These are phyloP conservation scores for Dendrocalamus latiflorus DNA, from an alignment of 202 grass and related monocot genomes.

Conservation along the genomic window DNA sequence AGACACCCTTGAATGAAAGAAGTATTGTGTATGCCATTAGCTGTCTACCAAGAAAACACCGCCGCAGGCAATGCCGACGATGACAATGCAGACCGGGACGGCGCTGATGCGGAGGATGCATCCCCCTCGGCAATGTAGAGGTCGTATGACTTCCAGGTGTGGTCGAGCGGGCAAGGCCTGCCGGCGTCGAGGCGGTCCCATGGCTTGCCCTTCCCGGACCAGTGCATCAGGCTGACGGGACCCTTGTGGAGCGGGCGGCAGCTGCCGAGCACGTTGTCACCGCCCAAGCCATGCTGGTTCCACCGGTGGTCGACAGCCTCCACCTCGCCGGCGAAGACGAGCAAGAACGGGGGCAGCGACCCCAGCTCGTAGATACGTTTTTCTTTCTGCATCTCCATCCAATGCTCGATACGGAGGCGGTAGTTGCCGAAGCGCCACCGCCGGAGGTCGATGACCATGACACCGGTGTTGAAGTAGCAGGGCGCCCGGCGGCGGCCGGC, in stretches of 20 bases:
- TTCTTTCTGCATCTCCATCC: conserved; percentile 80
- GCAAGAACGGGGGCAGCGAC: conserved; percentile 72
- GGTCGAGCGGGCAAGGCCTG: conserved; percentile 65
- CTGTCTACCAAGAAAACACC: conserved; percentile 63
- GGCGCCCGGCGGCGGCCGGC: conserved; percentile 47
- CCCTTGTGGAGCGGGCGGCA: conserved; percentile 82
- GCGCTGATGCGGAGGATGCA: conserved; percentile 15
- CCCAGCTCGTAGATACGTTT: conserved; percentile 78
- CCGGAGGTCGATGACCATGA: conserved; percentile 84
- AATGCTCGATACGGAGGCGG: conserved; percentile 56
- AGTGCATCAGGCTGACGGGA: conserved; percentile 85
- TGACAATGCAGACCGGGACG: conserved; percentile 18
- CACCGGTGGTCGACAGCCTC: conserved; percentile 73
- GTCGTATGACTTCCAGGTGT: conserved; percentile 72
- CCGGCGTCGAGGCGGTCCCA: conserved; percentile 79
- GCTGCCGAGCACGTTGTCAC: conserved; percentile 73
- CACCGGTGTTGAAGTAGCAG: conserved; percentile 93
- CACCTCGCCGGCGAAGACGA: conserved; percentile 74
- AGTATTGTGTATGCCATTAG: conserved; percentile 29
- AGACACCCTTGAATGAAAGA: conserved; percentile 26
- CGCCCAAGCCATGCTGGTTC: conserved; percentile 87
- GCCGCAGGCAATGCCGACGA: conserved; percentile 34
- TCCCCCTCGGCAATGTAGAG: conserved; percentile 43
- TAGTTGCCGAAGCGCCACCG: conserved; percentile 72
- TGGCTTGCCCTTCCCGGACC: conserved; percentile 86